Evolutionary conservation across 495 filamentous ascomycete species (phyloP).

Genomic region (Echria macrotheca): DNA sequence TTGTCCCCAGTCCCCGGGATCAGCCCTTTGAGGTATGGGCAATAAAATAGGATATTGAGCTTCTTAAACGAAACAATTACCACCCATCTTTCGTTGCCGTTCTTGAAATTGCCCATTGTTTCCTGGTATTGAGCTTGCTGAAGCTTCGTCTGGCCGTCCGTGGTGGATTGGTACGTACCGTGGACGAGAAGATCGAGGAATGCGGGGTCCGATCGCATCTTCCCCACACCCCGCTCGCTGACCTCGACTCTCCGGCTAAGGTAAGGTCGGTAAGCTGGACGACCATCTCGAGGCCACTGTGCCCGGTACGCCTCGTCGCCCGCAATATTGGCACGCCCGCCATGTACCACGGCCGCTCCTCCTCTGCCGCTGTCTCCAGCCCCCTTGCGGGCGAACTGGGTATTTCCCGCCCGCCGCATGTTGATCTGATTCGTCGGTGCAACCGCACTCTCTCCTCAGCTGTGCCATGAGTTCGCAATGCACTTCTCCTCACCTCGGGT

Average conservation of each 20-base stretch:
- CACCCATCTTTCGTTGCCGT: too few relatives aligned
- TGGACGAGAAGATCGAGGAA: too few relatives aligned
- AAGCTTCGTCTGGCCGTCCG: too few relatives aligned
- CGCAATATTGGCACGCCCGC: background rate
- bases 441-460: slow-evolving; percentile 14
- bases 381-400: background rate
- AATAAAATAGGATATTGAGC: too few relatives aligned
- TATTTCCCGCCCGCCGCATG: background rate
- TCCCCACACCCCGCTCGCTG: background rate
- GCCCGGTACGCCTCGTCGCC: background rate
- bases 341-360: background rate
- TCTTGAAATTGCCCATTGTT: too few relatives aligned
- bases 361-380: background rate
- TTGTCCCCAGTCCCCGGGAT: too few relatives aligned
- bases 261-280: background rate
- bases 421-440: slow-evolving; percentile 21
- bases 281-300: too few relatives aligned
- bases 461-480: slow-evolving; percentile 12
- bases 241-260: background rate
- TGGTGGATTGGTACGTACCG: too few relatives aligned
- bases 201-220: background rate
- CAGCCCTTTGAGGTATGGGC: too few relatives aligned
- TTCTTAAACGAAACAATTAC: too few relatives aligned
- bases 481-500: slow-evolving; percentile 6
- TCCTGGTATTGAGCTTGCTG: too few relatives aligned